A percentile compares a stretch with the other conserved stretches of the same genome.
Evolutionary conservation across 768 basidiomycete species (phyloP).

Genomic region (Lactarius psammicola): DNA sequence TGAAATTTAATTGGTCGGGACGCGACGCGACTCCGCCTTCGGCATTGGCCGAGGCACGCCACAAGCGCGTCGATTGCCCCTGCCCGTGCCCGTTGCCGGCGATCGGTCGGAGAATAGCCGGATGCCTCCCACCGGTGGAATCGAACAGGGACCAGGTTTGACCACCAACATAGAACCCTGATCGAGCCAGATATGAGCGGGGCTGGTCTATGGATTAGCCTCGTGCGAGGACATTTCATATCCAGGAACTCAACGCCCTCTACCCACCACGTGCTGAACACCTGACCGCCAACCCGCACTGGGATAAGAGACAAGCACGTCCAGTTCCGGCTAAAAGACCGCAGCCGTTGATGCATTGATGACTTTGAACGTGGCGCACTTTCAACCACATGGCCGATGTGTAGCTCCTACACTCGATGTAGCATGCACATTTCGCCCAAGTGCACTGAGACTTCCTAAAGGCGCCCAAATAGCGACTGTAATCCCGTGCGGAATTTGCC

Average conservation of each 20-base stretch:
- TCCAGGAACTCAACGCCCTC: conserved; percentile 18
- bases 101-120: not conserved
- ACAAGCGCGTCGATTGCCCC: conserved; percentile 20
- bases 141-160: not conserved
- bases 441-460: not conserved
- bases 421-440: not conserved
- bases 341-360: conserved; percentile 11
- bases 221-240: conserved; percentile 17
- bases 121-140: not conserved
- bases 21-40: conserved; percentile 9
- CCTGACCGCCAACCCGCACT: conserved; percentile 13
- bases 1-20: not conserved
- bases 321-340: conserved; percentile 18
- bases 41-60: conserved; percentile 17
- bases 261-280: conserved; percentile 22
- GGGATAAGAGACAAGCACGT: not conserved
- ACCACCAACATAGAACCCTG: not conserved
- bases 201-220: conserved; percentile 17
- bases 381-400: conserved; percentile 16
- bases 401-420: not conserved
- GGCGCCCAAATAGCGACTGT: not conserved
- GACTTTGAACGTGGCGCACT: conserved; percentile 18
- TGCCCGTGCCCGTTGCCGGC: not conserved
- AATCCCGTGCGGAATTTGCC: conserved; percentile 19
- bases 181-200: conserved; percentile 10